Percentiles rank a stretch among this genome's conserved stretches.
Conservation (phyloP, 768 basidiomycete species). For the Mycena albidolilacea region DNA sequence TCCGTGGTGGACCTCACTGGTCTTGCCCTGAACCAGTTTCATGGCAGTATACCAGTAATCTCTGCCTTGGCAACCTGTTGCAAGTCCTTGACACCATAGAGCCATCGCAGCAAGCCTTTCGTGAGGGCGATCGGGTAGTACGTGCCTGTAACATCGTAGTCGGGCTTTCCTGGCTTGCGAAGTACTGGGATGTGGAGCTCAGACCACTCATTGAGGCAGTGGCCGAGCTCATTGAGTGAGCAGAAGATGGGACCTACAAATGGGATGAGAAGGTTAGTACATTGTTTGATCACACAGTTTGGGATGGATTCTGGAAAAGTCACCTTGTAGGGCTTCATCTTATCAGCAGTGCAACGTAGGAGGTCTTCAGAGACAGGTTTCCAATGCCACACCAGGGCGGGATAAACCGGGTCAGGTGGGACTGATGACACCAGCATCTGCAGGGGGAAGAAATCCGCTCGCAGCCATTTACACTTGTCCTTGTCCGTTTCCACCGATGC, state of each 20-base stretch:
- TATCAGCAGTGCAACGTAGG: conserved; percentile 43
- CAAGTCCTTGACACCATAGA: conserved; percentile 24
- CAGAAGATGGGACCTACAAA: conserved; percentile 47
- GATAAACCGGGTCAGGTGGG: conserved; percentile 43
- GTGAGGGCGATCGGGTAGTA: conserved; percentile 57
- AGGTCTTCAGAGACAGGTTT: conserved; percentile 43
- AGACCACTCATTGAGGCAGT: conserved; percentile 43
- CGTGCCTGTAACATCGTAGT: conserved; percentile 52
- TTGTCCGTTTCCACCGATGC: too few relatives aligned
- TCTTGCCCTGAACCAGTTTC: conserved; percentile 54
- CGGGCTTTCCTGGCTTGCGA: conserved; percentile 51
- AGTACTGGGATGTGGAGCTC: conserved; percentile 49
- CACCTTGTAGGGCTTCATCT: conserved; percentile 54
- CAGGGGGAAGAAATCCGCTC: conserved; percentile 47
- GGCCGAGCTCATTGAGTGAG: conserved; percentile 43
- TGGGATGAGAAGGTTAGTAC: conserved; percentile 42
- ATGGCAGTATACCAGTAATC: conserved; percentile 50
- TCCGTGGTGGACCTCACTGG: conserved; percentile 57
- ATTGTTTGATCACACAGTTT: conserved; percentile 51
- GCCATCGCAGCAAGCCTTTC: conserved; percentile 39
- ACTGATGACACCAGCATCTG: conserved; percentile 15
- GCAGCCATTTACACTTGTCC: too few relatives aligned
- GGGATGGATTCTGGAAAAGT: conserved; percentile 44
- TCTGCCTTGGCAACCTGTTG: conserved; percentile 46
- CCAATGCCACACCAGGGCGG: conserved; percentile 40